Evolutionary conservation across 2,329 filamentous ascomycete genomes (phyloP).

Genomic region (Aspergillus sp.): DNA sequence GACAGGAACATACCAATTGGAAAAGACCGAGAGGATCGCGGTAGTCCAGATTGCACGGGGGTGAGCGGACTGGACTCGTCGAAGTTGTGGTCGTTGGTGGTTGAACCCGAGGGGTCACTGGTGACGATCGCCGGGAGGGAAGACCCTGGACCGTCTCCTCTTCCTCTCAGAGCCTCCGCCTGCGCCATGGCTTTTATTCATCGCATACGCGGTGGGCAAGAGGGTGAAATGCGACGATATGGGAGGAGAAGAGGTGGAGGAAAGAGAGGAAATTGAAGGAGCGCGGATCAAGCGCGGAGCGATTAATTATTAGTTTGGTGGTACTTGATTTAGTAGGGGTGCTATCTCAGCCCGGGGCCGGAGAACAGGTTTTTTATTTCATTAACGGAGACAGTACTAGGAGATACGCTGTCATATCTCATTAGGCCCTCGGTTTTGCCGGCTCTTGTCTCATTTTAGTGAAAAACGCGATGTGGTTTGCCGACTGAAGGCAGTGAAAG

Average conservation of each 20-base stretch:
- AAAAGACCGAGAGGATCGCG: constrained; percentile 22
- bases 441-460: constrained; percentile 4
- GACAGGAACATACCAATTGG: constrained; percentile 27
- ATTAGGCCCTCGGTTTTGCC: background rate
- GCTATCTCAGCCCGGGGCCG: constrained; percentile 1
- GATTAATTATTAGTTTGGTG: constrained; percentile 12
- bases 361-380: background rate
- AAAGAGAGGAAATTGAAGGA: constrained; percentile 3
- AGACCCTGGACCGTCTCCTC: constrained; percentile 20
- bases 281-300: constrained; percentile 4
- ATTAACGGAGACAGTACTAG: background rate
- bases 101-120: constrained; percentile 20
- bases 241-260: background rate
- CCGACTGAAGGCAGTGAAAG: background rate
- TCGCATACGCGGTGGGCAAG: constrained; percentile 2
- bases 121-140: constrained; percentile 27
- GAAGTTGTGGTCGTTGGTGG: constrained; percentile 15
- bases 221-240: background rate
- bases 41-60: constrained; percentile 11
- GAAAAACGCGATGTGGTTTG: background rate
- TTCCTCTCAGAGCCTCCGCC: constrained; percentile 33
- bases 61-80: constrained; percentile 13
- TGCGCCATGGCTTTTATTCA: constrained; percentile 30
- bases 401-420: background rate
- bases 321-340: background rate